phyloP scores from a whole-genome alignment of 1,284 basidiomycete species.

The Rhodotorula mucilaginosa region DNA sequence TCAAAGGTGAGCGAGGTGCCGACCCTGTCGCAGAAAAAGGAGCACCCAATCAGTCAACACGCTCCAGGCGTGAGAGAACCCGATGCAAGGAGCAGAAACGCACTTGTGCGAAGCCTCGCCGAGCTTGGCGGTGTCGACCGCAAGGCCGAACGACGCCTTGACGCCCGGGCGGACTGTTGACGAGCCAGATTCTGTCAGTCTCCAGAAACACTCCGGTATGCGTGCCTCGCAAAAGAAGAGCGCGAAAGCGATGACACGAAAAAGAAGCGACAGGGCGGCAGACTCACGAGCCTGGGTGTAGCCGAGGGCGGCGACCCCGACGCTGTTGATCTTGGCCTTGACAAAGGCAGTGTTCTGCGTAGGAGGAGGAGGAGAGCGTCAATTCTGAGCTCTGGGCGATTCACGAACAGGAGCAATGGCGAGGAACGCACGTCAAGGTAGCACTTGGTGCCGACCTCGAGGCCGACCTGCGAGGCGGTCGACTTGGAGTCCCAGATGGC shows the following conservation, averaged over 20 bases:
- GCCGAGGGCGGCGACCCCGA: conserved; percentile 60
- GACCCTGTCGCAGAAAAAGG: conserved; percentile 55
- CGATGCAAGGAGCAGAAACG: conserved; percentile 52
- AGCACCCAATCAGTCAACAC: not conserved
- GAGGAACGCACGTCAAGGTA: conserved; percentile 59
- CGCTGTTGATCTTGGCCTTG: conserved; percentile 91
- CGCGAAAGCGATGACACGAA: no score
- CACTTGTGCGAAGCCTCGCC: conserved; percentile 55
- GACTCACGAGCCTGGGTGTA: conserved; percentile 58
- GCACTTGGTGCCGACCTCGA: conserved; percentile 93
- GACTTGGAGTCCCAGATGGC: conserved; percentile 92
- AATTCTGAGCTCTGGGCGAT: no score
- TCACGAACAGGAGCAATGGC: no score
- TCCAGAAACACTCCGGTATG: no score
- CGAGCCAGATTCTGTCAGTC: conserved; percentile 60
- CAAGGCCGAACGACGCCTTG: conserved; percentile 88
- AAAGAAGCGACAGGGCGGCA: conserved; percentile 49
- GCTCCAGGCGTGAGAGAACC: not conserved
- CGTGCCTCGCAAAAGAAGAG: not conserved
- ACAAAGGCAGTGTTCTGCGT: conserved; percentile 44
- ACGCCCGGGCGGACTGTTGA: conserved; percentile 91
- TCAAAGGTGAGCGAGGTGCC: conserved; percentile 59
- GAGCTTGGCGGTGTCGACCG: conserved; percentile 52
- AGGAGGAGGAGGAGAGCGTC: no score
- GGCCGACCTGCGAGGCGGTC: conserved; percentile 77